Evolutionary conservation across 2,329 filamentous ascomycete genomes (phyloP), one percentile per base, ranked within the genome.

Genomic region (Ascochyta rabiei): DNA sequence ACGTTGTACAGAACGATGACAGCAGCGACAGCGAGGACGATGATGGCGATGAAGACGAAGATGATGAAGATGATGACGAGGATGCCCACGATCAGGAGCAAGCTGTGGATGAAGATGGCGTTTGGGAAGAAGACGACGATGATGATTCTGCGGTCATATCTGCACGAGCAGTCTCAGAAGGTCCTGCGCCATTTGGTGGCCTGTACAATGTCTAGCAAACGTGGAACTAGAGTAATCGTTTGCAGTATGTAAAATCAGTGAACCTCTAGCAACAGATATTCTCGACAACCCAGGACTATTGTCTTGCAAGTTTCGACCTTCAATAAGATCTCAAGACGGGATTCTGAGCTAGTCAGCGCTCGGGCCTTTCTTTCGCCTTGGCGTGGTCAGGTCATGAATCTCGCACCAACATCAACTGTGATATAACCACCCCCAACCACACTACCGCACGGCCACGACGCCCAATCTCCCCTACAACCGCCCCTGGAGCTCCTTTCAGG

Each of bases 181-280:
- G 63, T 1, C 61, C 66, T 12, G 58, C 56, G 26, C 64, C 64
- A 8, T 68, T 68, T 50, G 66, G 66, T 39, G 66, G 66, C 3
- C 50, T 67, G 21, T 68, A 66, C 37, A 62, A 50, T 40, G 55
- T 64, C 21, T 68, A 38, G 48, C 30, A 18, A 28, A 24, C 16
- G 13, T 9, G 13, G 9, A 15, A 16, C 15, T 15, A 23, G n/a
- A 10, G 8, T 10, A 38, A 15, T 13, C 2, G 18, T 38, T 38
- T 4, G 35, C 19, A 16, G 31, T 4, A 16, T 34, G 31, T 34
- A 34, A 5, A 15, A 16, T 33, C 15, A n/a, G 28, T 31, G 12
- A 13, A 15, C 5, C 12, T 15, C 28, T 30, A 3, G 6, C 28
- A 30, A 5, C 2, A 30, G 3, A 30, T 30, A 13, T 15, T 18